Conservation (phyloP, 2,329 filamentous ascomycete species). For the Aphanocladium album region DNA sequence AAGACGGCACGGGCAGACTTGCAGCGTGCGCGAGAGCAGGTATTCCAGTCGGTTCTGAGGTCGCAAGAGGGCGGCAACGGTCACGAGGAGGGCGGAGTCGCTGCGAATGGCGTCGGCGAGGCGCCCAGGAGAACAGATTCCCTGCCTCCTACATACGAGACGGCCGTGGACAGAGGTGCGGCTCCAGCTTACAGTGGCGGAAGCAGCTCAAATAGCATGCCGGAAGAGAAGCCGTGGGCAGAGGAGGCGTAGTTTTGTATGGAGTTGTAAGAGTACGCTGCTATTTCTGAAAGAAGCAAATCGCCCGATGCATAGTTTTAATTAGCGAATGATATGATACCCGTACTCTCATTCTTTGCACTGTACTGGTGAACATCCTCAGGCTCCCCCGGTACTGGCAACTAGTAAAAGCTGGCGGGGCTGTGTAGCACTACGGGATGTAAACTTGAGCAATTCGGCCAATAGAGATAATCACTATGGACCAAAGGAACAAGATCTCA, state of each 20-base stretch:
- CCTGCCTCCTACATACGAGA: neutral
- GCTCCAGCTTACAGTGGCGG: neutral
- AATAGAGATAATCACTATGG: no score
- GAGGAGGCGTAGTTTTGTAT: no score
- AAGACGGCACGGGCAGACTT: slow-evolving; percentile 31
- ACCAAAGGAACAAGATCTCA: no score
- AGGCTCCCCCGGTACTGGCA: no score
- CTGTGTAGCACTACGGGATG: no score
- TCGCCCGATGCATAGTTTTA: neutral
- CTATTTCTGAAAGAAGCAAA: no score
- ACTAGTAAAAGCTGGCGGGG: no score
- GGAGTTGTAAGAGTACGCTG: no score
- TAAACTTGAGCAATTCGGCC: no score
- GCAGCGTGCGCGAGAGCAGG: slow-evolving; percentile 39
- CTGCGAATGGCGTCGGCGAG: neutral
- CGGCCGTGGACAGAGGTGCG: neutral
- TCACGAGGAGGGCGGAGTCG: neutral
- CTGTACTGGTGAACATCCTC: no score
- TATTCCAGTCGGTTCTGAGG: slow-evolving; percentile 21
- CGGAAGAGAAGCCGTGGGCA: neutral
- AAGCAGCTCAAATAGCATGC: neutral
- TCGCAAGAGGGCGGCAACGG: slow-evolving; percentile 13
- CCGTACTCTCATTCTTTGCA: neutral
- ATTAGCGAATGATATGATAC: neutral
- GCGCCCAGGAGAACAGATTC: neutral